phyloP scores from a whole-genome alignment of 2,329 filamentous ascomycete species.

The Trichoderma sp. region DNA sequence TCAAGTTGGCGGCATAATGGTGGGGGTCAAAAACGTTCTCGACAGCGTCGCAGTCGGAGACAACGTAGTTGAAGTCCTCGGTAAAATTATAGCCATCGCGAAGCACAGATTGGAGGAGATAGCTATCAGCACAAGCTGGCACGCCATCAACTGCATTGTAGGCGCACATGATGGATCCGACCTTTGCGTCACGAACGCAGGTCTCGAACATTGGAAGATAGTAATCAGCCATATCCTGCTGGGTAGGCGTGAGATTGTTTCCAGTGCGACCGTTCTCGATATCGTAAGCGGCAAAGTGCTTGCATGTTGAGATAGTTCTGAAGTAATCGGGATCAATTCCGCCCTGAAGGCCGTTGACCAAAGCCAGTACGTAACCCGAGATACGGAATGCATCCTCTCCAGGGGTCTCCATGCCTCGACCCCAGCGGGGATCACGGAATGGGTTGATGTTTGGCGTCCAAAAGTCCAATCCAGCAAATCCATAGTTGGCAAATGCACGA shows the following conservation, averaged over 20 bases:
- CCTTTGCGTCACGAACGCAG: slow-evolving; percentile 57
- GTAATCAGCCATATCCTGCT: slow-evolving; percentile 66
- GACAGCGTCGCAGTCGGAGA: slow-evolving; percentile 64
- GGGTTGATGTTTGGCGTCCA: slow-evolving; percentile 69
- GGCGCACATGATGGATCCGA: slow-evolving; percentile 60
- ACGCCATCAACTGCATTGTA: slow-evolving; percentile 66
- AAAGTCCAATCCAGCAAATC: slow-evolving; percentile 54
- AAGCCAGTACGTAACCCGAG: slow-evolving; percentile 49
- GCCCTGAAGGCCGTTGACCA: slow-evolving; percentile 54
- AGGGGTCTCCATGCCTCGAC: slow-evolving; percentile 59
- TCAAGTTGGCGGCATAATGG: slow-evolving; percentile 37
- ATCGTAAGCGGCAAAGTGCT: slow-evolving; percentile 60
- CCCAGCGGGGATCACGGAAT: slow-evolving; percentile 63
- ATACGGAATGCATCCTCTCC: slow-evolving; percentile 55
- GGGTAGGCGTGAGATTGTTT: slow-evolving; percentile 55
- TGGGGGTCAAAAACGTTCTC: slow-evolving; percentile 52
- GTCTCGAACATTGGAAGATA: slow-evolving; percentile 65
- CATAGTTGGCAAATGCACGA: slow-evolving; percentile 62
- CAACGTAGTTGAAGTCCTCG: slow-evolving; percentile 59
- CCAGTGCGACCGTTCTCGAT: slow-evolving; percentile 51
- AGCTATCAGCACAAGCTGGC: slow-evolving; percentile 62
- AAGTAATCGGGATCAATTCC: slow-evolving; percentile 15
- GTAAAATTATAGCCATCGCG: slow-evolving; percentile 66
- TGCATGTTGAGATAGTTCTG: slow-evolving; percentile 55
- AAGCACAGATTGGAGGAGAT: slow-evolving; percentile 61